phyloP scores from a whole-genome alignment of 1,284 basidiomycete genomes.

The Athelia sp. region DNA sequence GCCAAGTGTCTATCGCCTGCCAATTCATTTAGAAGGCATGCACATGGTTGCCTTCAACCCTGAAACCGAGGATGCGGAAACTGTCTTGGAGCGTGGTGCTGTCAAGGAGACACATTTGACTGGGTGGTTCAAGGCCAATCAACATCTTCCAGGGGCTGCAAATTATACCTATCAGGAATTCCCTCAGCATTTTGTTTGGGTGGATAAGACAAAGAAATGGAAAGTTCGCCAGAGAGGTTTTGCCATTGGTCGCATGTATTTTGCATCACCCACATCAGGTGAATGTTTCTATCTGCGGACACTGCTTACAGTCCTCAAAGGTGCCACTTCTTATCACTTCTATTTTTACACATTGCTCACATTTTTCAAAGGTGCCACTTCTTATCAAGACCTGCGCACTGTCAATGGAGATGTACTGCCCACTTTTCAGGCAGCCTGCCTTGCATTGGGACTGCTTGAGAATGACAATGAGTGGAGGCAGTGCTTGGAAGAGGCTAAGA shows the following conservation, averaged over 20 bases:
- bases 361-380: conserved; percentile 23
- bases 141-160: conserved; percentile 19
- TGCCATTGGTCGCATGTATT: conserved; percentile 30
- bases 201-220: conserved; percentile 19
- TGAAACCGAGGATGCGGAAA: conserved; percentile 17
- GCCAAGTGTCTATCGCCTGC: conserved; percentile 32
- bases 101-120: conserved; percentile 26
- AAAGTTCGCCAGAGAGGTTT: conserved; percentile 14
- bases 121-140: conserved; percentile 38
- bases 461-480: conserved; percentile 30
- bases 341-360: conserved; percentile 31
- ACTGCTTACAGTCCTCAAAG: conserved; percentile 28
- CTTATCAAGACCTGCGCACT: conserved; percentile 26
- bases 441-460: conserved; percentile 27
- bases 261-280: conserved; percentile 16
- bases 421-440: conserved; percentile 23
- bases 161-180: conserved; percentile 37
- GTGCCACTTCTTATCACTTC: conserved; percentile 23
- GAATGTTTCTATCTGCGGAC: conserved; percentile 29
- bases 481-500: conserved; percentile 27
- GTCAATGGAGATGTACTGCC: conserved; percentile 12
- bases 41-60: conserved; percentile 31
- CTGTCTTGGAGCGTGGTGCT: conserved; percentile 19
- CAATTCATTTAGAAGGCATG: conserved; percentile 31
- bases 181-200: conserved; percentile 22